Conservation (phyloP, 2,329 filamentous ascomycete species). For the Penicillium sclerotiorum region DNA sequence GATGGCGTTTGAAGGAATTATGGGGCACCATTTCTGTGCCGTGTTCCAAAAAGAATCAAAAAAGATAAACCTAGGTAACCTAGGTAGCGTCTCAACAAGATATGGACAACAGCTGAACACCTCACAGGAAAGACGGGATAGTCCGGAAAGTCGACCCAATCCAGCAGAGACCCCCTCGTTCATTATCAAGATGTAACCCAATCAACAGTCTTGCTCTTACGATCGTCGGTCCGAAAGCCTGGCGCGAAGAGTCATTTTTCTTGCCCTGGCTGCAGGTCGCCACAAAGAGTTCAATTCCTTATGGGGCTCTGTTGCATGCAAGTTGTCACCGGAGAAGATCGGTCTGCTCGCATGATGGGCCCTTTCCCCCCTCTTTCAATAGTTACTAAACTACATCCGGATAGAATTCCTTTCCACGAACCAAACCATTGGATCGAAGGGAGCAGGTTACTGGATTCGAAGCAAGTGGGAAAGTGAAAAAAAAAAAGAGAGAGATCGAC, state of each 20-base stretch:
- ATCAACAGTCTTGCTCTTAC: slow-evolving; percentile 5
- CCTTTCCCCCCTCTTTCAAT: slow-evolving; percentile 9
- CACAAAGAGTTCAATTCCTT: background rate
- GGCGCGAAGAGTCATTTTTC: background rate
- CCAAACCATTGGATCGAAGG: slow-evolving; percentile 10
- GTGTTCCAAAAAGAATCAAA: too few relatives aligned
- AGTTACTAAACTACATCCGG: slow-evolving; percentile 1
- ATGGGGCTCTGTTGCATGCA: slow-evolving; percentile 9
- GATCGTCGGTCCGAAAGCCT: slow-evolving; percentile 1
- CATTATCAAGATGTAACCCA: slow-evolving; percentile 4
- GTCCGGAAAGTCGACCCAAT: background rate
- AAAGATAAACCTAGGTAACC: too few relatives aligned
- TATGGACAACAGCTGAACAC: background rate
- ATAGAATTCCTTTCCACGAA: slow-evolving; percentile 4
- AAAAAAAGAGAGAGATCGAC: slow-evolving; percentile 1
- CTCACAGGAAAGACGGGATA: background rate
- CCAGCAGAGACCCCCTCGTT: background rate
- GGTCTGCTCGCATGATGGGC: background rate
- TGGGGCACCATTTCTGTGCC: background rate
- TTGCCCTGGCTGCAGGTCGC: slow-evolving; percentile 4
- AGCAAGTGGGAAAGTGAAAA: too few relatives aligned
- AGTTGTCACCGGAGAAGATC: slow-evolving; percentile 8
- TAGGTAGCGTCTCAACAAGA: background rate
- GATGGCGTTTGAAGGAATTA: background rate
- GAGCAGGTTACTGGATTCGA: too few relatives aligned